phyloP scores from a whole-genome alignment of 768 basidiomycete genomes.

The Podaxis pistillaris region DNA sequence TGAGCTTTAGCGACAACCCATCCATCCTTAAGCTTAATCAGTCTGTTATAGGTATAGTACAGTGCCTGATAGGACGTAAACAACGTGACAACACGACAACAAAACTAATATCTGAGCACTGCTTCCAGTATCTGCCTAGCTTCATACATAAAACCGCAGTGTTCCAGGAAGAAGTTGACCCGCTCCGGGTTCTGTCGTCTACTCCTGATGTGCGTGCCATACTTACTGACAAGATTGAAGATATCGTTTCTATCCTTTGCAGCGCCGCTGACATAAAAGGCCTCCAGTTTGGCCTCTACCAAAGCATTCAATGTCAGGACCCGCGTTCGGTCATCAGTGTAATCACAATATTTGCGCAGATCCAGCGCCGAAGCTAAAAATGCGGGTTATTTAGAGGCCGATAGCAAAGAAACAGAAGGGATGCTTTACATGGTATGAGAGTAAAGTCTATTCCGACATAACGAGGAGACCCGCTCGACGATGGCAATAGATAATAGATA shows the following conservation, averaged over 20 bases:
- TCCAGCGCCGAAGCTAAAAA: not conserved
- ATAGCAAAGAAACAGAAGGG: not conserved
- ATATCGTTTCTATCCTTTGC: not conserved
- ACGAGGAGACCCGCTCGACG: not conserved
- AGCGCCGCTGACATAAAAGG: not conserved
- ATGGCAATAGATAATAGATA: not conserved
- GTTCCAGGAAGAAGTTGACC: not conserved
- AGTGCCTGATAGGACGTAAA: not conserved
- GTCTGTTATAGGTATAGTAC: too few relatives aligned
- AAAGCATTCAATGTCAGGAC: not conserved
- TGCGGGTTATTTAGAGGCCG: not conserved
- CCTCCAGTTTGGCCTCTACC: not conserved
- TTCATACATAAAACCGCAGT: not conserved
- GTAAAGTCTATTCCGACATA: not conserved
- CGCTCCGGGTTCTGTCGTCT: not conserved
- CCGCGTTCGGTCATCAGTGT: not conserved
- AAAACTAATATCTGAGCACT: not conserved
- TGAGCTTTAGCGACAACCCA: too few relatives aligned
- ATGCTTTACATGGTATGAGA: not conserved
- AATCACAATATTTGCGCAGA: not conserved
- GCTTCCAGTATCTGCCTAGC: not conserved
- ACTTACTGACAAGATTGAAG: not conserved
- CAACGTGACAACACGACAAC: not conserved
- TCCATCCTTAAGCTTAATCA: too few relatives aligned
- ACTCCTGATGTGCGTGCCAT: not conserved